phyloP scores from a whole-genome alignment of 164 flowering plant genomes.

The Berberis vulgaris region DNA sequence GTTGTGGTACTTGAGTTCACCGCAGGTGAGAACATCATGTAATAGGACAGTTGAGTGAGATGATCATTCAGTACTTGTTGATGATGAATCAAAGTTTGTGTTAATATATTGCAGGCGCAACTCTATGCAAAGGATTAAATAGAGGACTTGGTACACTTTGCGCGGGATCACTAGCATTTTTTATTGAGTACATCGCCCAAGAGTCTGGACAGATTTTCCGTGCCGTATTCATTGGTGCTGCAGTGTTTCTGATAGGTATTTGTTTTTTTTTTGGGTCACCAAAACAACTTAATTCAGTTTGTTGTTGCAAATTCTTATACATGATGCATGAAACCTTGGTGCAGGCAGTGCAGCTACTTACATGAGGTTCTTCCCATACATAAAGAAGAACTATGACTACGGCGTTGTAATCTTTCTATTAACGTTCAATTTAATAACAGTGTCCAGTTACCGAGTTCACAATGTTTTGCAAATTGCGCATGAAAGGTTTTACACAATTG shows the following conservation, averaged over 20 bases:
- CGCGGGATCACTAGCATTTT: conserved; percentile 72
- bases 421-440: conserved; percentile 81
- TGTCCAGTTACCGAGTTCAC: conserved; percentile 65
- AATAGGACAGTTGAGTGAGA: too few relatives aligned
- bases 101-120: conserved; percentile 48
- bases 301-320: background rate
- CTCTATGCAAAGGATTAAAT: conserved; percentile 80
- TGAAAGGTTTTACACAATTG: conserved; percentile 62
- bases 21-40: conserved; percentile 41
- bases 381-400: conserved; percentile 87
- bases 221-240: conserved; percentile 60
- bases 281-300: background rate
- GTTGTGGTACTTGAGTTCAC: conserved; percentile 94
- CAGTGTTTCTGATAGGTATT: conserved; percentile 68
- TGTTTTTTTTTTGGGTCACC: background rate
- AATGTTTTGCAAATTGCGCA: conserved; percentile 64
- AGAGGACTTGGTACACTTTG: conserved; percentile 81
- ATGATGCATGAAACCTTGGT: background rate
- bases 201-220: conserved; percentile 36
- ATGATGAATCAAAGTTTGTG: background rate
- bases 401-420: conserved; percentile 81
- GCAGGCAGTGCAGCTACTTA: conserved; percentile 43
- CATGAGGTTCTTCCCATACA: conserved; percentile 64
- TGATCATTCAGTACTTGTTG: background rate
- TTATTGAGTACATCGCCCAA: conserved; percentile 57